These are phyloP conservation scores for Cicer cuneatum DNA, from an alignment of 306 rosid genomes.

Conservation along the genomic window DNA sequence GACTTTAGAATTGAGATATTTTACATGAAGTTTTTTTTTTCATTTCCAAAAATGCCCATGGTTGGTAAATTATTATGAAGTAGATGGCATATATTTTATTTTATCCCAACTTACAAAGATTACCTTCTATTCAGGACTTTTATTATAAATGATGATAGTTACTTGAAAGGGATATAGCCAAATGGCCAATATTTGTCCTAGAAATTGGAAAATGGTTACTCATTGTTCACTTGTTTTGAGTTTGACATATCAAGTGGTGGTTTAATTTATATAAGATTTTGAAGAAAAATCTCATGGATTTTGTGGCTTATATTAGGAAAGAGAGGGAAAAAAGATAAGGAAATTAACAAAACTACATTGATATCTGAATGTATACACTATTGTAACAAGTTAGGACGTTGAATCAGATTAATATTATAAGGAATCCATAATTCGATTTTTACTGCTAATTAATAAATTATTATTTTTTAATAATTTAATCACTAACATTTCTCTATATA, in stretches of 20 bases:
- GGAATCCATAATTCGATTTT: too few relatives aligned
- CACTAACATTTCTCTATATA: too few relatives aligned
- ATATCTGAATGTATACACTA: too few relatives aligned
- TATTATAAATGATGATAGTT: constrained; percentile 35
- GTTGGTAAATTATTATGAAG: constrained; percentile 39
- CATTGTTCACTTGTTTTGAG: constrained; percentile 43
- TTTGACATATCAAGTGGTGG: constrained; percentile 40
- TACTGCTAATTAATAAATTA: too few relatives aligned
- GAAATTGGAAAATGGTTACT: constrained; percentile 42
- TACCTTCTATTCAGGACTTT: constrained; percentile 40
- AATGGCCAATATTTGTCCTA: constrained; percentile 39
- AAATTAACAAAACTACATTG: too few relatives aligned
- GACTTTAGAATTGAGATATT: constrained; percentile 1
- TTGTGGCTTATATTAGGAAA: constrained; percentile 23
- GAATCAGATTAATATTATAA: too few relatives aligned
- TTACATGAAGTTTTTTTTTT: neutral
- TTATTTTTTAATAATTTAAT: too few relatives aligned
- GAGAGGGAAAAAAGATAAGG: neutral
- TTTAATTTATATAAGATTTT: constrained; percentile 25
- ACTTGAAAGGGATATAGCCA: constrained; percentile 11
- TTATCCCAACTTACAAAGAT: constrained; percentile 27
- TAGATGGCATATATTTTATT: constrained; percentile 33
- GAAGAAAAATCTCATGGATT: neutral
- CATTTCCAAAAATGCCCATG: constrained; percentile 44
- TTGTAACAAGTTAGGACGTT: too few relatives aligned